Evolutionary conservation across 2,329 filamentous ascomycete genomes (phyloP), one percentile per base, ranked within the genome.

Genomic region (Colletotrichum zoysiae): DNA sequence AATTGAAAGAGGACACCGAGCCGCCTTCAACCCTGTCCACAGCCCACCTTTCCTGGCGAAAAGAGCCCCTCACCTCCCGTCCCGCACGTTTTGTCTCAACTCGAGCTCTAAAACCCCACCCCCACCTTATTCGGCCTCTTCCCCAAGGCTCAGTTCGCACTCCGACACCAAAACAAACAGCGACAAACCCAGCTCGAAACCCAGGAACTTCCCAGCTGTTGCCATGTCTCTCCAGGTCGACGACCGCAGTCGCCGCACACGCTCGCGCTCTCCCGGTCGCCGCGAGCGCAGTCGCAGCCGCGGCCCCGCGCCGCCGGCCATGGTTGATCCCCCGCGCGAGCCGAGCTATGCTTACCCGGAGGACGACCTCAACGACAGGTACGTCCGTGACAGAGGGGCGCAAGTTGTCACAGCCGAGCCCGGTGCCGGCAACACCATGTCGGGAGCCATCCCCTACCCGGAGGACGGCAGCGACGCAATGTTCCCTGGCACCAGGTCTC

Each of bases 181-280:
- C 70, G 59, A 70, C 48, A 72, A 72, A 70, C 70, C 70, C 48
- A 6, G 70, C 60, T 65, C 26, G 55, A 56, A 46, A 48, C 56
- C 61, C 33, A 63, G 23, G 16, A 60, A n/a, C 16, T 46, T 65
- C 42, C 70, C 51, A 59, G 61, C 56, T 67, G 48, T 44, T 30
- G 76, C 70, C 76, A 89, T 89, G 87, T 88, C 88, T 75, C 81
- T 88, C 56, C 81, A 83, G 67, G 84, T 87, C 65, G 84, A 86
- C 70, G 83, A 84, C 67, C 78, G 78, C 70, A 79, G 80, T 60
- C 82, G 82, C 57, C 83, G 84, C 65, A 84, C 81, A 60, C 86
- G 86, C 65, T 86, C 86, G 63, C 82, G 83, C 64, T 89, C 87
- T 0, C 82, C 81, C 58, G 82, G 78, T 77, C 84, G 80, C 78